Percentiles rank a stretch among this genome's conserved stretches.
Evolutionary conservation across 139 green algal species (phyloP).

Genomic region (Volvox reticuliferus): DNA sequence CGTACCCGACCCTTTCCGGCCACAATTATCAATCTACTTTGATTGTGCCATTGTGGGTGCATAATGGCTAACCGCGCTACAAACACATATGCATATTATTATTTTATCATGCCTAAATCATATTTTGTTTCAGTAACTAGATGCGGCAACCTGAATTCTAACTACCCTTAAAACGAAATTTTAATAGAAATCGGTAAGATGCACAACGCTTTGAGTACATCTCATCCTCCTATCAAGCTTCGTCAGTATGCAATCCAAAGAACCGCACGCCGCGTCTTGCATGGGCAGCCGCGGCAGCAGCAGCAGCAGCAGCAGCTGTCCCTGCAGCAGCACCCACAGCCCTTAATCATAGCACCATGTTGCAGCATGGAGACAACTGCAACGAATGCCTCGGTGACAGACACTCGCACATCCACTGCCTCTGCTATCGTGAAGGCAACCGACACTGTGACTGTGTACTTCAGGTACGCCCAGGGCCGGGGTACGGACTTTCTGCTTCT

Average conservation of each 20-base stretch:
- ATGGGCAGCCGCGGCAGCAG: background rate
- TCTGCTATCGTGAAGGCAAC: background rate
- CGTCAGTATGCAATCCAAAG: background rate
- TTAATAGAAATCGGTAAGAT: background rate
- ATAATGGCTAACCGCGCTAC: too few species aligned
- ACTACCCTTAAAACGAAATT: too few species aligned
- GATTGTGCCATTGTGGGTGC: too few species aligned
- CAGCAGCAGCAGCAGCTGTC: background rate
- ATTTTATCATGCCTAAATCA: too few species aligned
- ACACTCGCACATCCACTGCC: background rate
- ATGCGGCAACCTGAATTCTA: too few species aligned
- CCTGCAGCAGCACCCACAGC: background rate
- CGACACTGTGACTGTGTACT: constrained; percentile 12
- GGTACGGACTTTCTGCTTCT: too few species aligned
- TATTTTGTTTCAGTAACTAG: too few species aligned
- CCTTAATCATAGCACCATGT: background rate
- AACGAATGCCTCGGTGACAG: background rate
- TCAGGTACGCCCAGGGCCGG: background rate
- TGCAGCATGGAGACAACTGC: background rate
- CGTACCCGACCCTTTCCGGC: background rate
- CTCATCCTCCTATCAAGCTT: background rate
- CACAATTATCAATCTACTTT: background rate
- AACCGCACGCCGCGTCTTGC: background rate
- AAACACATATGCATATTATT: too few species aligned
- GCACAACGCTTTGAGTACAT: background rate